phyloP scores from a whole-genome alignment of 1,284 basidiomycete genomes.

The Erythrobasidium hasegawianum region DNA sequence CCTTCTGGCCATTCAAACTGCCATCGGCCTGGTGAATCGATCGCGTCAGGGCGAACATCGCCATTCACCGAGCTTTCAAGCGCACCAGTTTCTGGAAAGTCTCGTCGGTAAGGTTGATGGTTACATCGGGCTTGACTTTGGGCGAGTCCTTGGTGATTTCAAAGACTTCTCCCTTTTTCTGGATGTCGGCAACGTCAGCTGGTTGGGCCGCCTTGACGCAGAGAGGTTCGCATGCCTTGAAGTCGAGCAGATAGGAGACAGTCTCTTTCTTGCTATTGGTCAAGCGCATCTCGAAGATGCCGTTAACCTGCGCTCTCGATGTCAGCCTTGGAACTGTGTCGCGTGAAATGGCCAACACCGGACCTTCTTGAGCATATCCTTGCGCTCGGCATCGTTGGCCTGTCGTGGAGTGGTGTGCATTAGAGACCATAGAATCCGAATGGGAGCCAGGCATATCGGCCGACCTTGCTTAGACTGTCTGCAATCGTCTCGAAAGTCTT shows the following conservation, averaged over 20 bases:
- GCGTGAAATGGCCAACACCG: not conserved
- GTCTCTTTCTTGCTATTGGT: conserved; percentile 21
- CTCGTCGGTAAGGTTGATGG: conserved; percentile 61
- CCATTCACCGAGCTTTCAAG: too few species aligned
- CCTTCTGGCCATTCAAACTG: conserved; percentile 73
- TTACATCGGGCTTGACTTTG: conserved; percentile 62
- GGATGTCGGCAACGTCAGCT: not conserved
- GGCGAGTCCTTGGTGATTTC: conserved; percentile 73
- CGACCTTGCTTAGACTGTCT: conserved; percentile 37
- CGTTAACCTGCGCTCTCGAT: conserved; percentile 40
- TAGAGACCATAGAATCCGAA: too few species aligned
- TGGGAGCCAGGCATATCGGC: too few species aligned
- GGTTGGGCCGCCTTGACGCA: too few species aligned
- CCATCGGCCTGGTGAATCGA: conserved; percentile 51
- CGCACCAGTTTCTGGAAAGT: conserved; percentile 38
- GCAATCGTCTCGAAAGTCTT: conserved; percentile 43
- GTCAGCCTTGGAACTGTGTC: not conserved
- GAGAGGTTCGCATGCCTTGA: conserved; percentile 68
- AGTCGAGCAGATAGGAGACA: conserved; percentile 67
- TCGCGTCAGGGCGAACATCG: too few species aligned
- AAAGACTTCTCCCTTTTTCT: conserved; percentile 54
- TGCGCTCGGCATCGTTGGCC: conserved; percentile 41
- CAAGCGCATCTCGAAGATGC: conserved; percentile 44
- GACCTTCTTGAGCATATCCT: conserved; percentile 39
- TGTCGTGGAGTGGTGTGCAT: too few species aligned